Evolutionary conservation across 768 basidiomycete genomes (phyloP).

Genomic region (Gelatoporia subvermispora): DNA sequence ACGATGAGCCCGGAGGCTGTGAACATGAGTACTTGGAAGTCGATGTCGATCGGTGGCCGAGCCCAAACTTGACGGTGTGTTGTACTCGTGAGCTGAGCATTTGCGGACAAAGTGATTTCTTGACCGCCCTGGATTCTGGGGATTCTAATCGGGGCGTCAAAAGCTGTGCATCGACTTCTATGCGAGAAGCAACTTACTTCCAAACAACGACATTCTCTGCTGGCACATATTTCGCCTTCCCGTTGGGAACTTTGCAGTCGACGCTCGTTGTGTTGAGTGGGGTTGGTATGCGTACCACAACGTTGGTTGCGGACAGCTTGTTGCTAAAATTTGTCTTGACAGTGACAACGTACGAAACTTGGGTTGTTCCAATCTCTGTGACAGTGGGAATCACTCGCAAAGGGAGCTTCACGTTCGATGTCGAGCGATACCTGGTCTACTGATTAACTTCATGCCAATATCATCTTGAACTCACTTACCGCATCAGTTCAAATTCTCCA

Average conservation of each 20-base stretch:
- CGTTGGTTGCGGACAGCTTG: constrained; percentile 90
- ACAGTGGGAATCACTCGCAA: constrained; percentile 86
- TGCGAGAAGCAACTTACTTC: constrained; percentile 65
- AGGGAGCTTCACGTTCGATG: constrained; percentile 93
- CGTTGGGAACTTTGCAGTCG: constrained; percentile 85
- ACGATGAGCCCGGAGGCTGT: constrained; percentile 95
- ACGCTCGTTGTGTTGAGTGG: constrained; percentile 91
- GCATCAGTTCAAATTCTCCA: constrained; percentile 98
- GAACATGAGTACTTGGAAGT: constrained; percentile 99
- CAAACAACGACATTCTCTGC: constrained; percentile 95
- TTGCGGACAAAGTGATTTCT: constrained; percentile 81
- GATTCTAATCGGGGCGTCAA: constrained; percentile 50
- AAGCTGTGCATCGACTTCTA: background rate
- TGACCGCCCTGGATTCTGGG: constrained; percentile 89
- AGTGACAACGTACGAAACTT: constrained; percentile 86
- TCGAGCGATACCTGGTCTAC: constrained; percentile 79
- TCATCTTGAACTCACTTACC: constrained; percentile 42
- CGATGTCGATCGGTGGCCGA: constrained; percentile 94
- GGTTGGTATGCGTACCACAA: constrained; percentile 92
- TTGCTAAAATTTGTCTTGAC: constrained; percentile 85
- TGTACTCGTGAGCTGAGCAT: constrained; percentile 80
- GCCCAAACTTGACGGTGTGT: constrained; percentile 97
- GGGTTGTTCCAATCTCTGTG: constrained; percentile 86
- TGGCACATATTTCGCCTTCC: constrained; percentile 97
- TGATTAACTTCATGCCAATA: constrained; percentile 1